Percentiles rank a stretch among this genome's conserved stretches.
phyloP scores from a whole-genome alignment of 1,284 basidiomycete genomes.

The Cutaneotrichosporon arboriforme region DNA sequence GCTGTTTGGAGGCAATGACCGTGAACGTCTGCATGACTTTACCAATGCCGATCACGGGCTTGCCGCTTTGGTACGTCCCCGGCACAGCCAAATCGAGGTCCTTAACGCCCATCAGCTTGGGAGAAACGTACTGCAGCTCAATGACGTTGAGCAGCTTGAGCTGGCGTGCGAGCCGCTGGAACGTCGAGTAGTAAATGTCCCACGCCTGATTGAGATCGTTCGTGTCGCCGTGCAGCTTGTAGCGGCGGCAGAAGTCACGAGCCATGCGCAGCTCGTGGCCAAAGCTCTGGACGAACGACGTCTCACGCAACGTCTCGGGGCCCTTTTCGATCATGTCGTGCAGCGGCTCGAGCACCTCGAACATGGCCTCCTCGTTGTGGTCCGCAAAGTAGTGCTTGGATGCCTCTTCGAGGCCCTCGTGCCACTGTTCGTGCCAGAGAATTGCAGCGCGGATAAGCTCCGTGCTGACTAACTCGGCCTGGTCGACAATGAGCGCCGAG shows the following conservation, averaged over 20 bases:
- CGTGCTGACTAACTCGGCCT: constrained; percentile 85
- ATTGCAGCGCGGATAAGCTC: constrained; percentile 98
- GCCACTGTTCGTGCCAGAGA: constrained; percentile 99
- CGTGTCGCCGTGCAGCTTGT: constrained; percentile 78
- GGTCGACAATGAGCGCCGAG: constrained; percentile 75
- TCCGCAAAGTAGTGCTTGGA: constrained; percentile 96
- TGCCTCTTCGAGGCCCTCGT: constrained; percentile 96
- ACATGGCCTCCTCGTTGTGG: constrained; percentile 99
- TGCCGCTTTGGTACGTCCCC: constrained; percentile 90
- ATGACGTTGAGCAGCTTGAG: constrained; percentile 82
- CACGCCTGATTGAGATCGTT: constrained; percentile 96
- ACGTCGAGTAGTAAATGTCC: constrained; percentile 99
- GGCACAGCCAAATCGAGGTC: constrained; percentile 93
- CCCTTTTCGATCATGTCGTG: constrained; percentile 90
- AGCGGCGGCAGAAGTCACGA: constrained; percentile 84
- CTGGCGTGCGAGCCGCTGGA: constrained; percentile 95
- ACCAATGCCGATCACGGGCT: constrained; percentile 74
- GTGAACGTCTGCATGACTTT: constrained; percentile 80
- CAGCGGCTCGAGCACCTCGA: constrained; percentile 83
- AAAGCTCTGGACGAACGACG: constrained; percentile 90
- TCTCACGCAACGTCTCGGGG: constrained; percentile 89
- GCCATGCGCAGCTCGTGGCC: constrained; percentile 91
- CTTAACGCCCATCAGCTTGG: constrained; percentile 78
- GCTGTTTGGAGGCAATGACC: constrained; percentile 97
- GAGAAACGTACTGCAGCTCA: constrained; percentile 96